phyloP scores from a whole-genome alignment of 768 basidiomycete genomes.

The Collybiopsis confluens region DNA sequence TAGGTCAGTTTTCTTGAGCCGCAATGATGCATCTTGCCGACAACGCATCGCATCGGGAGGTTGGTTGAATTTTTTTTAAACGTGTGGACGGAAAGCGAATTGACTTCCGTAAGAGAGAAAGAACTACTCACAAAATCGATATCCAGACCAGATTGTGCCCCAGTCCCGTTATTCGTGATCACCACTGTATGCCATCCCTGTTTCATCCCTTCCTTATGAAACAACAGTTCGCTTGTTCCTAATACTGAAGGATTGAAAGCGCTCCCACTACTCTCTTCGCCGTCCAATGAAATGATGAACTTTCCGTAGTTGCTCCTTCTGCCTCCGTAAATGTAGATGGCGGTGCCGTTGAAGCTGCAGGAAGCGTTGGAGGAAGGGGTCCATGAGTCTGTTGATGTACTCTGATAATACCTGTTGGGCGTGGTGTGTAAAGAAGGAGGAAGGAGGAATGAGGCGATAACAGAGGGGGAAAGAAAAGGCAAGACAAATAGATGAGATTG shows the following conservation, averaged over 20 bases:
- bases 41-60: background rate
- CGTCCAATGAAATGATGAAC: constrained; percentile 25
- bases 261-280: constrained; percentile 8
- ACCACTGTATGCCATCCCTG: constrained; percentile 3
- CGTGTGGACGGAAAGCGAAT: too few relatives aligned
- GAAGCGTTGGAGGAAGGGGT: constrained; percentile 17
- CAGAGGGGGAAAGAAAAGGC: too few relatives aligned
- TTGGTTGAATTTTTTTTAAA: too few relatives aligned
- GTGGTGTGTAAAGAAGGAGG: too few relatives aligned
- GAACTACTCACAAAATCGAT: constrained; percentile 7
- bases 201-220: background rate
- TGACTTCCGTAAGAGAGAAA: too few relatives aligned
- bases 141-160: background rate
- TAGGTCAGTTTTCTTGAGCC: background rate
- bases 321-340: constrained; percentile 28
- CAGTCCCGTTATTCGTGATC: background rate
- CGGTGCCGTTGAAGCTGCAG: constrained; percentile 28
- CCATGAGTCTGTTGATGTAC: constrained; percentile 25
- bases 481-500: too few relatives aligned
- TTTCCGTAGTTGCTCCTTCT: constrained; percentile 27
- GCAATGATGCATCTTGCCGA: background rate
- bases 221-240: background rate
- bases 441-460: too few relatives aligned
- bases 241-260: background rate
- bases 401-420: constrained; percentile 26